A percentile compares a stretch with the other conserved stretches of the same genome.
Conservation (phyloP, 345 rosid genomes). For the Camelina neglecta region DNA sequence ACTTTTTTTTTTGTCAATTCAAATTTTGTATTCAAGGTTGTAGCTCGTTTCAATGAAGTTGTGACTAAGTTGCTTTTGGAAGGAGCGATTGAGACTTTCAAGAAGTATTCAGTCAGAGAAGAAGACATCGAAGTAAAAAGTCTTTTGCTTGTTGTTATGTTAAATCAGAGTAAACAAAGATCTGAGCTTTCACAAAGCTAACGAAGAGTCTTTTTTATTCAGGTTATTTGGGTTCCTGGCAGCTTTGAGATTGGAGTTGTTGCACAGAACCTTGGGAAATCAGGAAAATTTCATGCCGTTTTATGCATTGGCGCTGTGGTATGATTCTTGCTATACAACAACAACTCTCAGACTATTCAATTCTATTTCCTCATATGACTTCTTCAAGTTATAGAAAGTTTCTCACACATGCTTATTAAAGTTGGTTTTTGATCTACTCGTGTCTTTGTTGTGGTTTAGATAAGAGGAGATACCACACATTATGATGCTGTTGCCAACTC, state of each 20-base stretch:
- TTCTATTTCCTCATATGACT: slow-evolving; percentile 1
- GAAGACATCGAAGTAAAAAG: slow-evolving; percentile 74
- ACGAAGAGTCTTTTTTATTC: slow-evolving; percentile 17
- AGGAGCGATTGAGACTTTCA: slow-evolving; percentile 90
- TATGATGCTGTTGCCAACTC: slow-evolving; percentile 98
- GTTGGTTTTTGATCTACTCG: slow-evolving; percentile 21
- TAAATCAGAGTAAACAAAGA: not conserved
- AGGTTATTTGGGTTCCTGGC: slow-evolving; percentile 99
- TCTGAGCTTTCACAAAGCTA: slow-evolving; percentile 25
- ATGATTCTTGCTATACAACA: slow-evolving; percentile 39
- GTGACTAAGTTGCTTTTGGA: slow-evolving; percentile 81
- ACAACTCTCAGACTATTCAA: not conserved
- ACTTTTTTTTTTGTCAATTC: not conserved
- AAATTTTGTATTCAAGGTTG: slow-evolving; percentile 55
- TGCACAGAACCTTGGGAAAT: slow-evolving; percentile 80
- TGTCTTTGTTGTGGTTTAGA: slow-evolving; percentile 49
- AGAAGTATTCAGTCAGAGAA: slow-evolving; percentile 76
- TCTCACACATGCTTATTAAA: slow-evolving; percentile 10
- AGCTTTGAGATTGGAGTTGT: slow-evolving; percentile 81
- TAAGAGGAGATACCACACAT: slow-evolving; percentile 95
- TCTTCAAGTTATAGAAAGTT: slow-evolving; percentile 4
- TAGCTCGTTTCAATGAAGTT: slow-evolving; percentile 95
- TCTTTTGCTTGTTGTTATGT: not conserved
- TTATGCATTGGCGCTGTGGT: slow-evolving; percentile 99
- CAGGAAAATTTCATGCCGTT: slow-evolving; percentile 70